Percentiles rank a stretch among this genome's conserved stretches.
phyloP scores from a whole-genome alignment of 2,329 filamentous ascomycete species.

The Aspergillus niger region DNA sequence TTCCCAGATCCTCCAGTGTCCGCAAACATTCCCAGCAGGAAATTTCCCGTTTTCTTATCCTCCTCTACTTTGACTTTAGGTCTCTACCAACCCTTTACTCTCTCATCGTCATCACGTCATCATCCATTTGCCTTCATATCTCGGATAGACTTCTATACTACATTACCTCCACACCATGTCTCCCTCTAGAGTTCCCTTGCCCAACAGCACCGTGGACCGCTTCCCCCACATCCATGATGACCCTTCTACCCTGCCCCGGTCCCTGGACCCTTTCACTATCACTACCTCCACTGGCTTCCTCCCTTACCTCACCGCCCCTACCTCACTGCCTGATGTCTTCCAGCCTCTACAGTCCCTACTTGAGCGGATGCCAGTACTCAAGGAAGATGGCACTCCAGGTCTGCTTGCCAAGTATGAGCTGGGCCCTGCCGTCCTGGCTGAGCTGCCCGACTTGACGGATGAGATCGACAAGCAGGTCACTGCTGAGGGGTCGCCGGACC shows the following conservation, averaged over 20 bases:
- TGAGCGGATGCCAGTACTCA: conserved; percentile 77
- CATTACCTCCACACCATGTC: conserved; percentile 35
- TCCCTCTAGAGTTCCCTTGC: conserved; percentile 34
- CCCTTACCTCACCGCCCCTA: conserved; percentile 42
- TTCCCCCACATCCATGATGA: conserved; percentile 51
- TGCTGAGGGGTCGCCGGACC: conserved; percentile 60
- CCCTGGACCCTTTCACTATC: conserved; percentile 51
- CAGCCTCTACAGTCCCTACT: conserved; percentile 70
- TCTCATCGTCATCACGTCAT: conserved; percentile 6
- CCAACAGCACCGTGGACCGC: conserved; percentile 33
- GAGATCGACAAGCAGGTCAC: conserved; percentile 67
- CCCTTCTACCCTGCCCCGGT: conserved; percentile 42
- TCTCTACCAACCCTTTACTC: conserved; percentile 5
- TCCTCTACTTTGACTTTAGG: conserved; percentile 1
- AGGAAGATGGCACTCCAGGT: conserved; percentile 70
- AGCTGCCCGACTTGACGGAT: conserved; percentile 74
- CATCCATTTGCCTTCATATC: conserved; percentile 3
- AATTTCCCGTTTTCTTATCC: conserved; percentile 15
- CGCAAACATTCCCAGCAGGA: conserved; percentile 2
- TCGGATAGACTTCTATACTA: not conserved
- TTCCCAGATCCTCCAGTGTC: conserved; percentile 18
- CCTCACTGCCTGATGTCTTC: conserved; percentile 71
- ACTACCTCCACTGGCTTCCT: conserved; percentile 50
- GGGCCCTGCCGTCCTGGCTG: conserved; percentile 71
- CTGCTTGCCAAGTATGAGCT: conserved; percentile 74